Base-by-base conservation (phyloP, 768 basidiomycete species). In the Clitopilus passeckerianus region DNA sequence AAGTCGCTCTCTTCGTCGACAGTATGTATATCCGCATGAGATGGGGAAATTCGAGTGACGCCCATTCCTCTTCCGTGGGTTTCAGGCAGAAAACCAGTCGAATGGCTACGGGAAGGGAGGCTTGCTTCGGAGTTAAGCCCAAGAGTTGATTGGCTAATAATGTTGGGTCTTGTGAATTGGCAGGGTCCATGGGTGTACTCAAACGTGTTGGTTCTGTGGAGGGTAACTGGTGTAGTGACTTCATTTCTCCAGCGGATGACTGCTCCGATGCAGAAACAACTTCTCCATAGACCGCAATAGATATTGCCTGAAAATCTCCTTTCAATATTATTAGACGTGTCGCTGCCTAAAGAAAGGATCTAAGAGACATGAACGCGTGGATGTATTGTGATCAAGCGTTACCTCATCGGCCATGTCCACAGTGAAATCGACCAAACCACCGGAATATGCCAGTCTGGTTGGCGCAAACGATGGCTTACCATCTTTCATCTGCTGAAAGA, bases 241-340 rank as follows among this genome's bases (percentile, higher is more conserved):
- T 66, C 1, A 71, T 62, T 10, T 69, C 69, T 7, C 78, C 58
- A 3, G 70, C 64, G 7, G 73, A 63, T 12, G 14, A 14, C n/a
- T 41, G 14, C n/a, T 14, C 12, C 2, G 69, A 59, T 34, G 88
- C 86, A 12, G 79, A 71, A 16, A 84, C 77, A 14, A 83, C 65
- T 33, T 89, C 81, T 14, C 81, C 81, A 63, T 84, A 83, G 33
- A 86, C 75, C 37, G 88, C 87, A 65, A 90, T 73, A 12, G 90
- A 89, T 18, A 90, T 73, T 59, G 74, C 75, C 54, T 82, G 73
- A 69, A 91, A 92, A 34, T 81, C 75, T n/a, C 91, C 91, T 66
- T 86, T 87, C 61, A 93, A 78, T 59, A 93, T 89, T 81, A 93
- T 86, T 30, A 93, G 76, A 46, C 91, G 86, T 20, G 90, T 91